These are phyloP conservation scores for Trypanosoma mega DNA, from an alignment of 208 protist genomes.

Conservation along the genomic window DNA sequence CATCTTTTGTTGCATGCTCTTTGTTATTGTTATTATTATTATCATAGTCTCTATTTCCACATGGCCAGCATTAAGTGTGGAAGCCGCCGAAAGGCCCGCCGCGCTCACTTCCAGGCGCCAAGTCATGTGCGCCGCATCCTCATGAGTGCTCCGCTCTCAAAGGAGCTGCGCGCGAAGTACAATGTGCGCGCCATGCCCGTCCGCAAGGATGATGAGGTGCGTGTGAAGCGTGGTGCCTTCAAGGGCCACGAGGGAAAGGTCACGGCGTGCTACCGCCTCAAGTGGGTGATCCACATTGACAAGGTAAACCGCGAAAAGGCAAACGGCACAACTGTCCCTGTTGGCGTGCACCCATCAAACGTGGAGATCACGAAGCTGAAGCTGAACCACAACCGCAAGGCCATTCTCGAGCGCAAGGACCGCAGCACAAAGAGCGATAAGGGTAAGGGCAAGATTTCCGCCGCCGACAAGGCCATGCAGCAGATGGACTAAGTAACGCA, in stretches of 20 bases:
- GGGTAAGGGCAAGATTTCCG: constrained; percentile 89
- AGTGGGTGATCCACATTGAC: constrained; percentile 99
- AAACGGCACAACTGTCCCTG: constrained; percentile 90
- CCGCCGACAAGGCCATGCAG: constrained; percentile 91
- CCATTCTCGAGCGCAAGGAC: constrained; percentile 94
- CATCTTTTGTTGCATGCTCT: background rate
- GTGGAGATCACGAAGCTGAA: constrained; percentile 99
- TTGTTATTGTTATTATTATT: constrained; percentile 5
- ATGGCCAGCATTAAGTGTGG: constrained; percentile 90
- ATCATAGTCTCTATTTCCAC: constrained; percentile 22
- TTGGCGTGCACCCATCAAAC: constrained; percentile 99
- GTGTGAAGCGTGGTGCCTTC: constrained; percentile 94
- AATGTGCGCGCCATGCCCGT: constrained; percentile 98
- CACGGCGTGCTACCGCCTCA: constrained; percentile 97
- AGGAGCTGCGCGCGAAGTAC: constrained; percentile 99
- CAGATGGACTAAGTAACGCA: constrained; percentile 82
- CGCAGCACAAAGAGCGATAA: constrained; percentile 88
- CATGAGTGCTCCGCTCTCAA: constrained; percentile 98
- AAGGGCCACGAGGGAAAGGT: constrained; percentile 98
- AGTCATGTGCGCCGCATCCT: constrained; percentile 95
- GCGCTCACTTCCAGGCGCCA: constrained; percentile 99
- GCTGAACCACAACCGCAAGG: constrained; percentile 98
- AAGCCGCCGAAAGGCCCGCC: constrained; percentile 96
- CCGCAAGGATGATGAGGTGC: constrained; percentile 99
- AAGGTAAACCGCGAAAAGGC: constrained; percentile 97